phyloP scores from a whole-genome alignment of 75 land plant genomes.

The Isoetes taiwanensis region DNA sequence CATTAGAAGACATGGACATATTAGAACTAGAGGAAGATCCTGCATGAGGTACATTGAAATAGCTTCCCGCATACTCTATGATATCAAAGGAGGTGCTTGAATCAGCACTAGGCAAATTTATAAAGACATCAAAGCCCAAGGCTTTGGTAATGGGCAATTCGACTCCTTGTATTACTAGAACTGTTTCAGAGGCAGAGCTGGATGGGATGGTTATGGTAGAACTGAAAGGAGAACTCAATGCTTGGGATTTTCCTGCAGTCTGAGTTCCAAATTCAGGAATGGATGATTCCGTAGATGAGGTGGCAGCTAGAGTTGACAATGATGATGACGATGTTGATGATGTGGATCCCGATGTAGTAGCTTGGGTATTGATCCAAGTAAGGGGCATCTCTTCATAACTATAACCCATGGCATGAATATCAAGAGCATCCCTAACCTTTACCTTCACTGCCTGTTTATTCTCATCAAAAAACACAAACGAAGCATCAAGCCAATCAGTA shows the following conservation, averaged over 20 bases:
- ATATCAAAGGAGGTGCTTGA: neutral
- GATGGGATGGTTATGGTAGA: no score
- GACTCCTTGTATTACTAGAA: slow-evolving; percentile 5
- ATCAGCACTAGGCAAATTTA: neutral
- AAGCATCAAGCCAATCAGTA: neutral
- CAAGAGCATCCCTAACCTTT: neutral
- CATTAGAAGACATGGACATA: no score
- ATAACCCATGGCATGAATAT: neutral
- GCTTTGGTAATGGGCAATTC: neutral
- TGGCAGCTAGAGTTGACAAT: no score
- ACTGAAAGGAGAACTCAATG: no score
- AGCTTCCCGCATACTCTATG: neutral
- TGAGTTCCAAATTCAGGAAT: no score
- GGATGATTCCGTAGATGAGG: no score
- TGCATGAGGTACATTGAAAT: neutral
- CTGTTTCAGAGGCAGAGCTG: no score
- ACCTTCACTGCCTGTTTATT: neutral
- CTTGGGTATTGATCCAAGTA: neutral
- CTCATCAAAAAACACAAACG: neutral
- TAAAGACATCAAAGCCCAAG: neutral
- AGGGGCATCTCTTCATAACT: neutral
- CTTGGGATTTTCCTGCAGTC: no score
- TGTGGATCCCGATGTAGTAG: no score
- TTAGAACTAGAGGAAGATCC: no score
- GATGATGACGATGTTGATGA: no score